Percentiles rank a stretch among this genome's conserved stretches.
phyloP scores from a whole-genome alignment of 192 early-diverging fungal genomes.

The Coemansia brasiliensis region DNA sequence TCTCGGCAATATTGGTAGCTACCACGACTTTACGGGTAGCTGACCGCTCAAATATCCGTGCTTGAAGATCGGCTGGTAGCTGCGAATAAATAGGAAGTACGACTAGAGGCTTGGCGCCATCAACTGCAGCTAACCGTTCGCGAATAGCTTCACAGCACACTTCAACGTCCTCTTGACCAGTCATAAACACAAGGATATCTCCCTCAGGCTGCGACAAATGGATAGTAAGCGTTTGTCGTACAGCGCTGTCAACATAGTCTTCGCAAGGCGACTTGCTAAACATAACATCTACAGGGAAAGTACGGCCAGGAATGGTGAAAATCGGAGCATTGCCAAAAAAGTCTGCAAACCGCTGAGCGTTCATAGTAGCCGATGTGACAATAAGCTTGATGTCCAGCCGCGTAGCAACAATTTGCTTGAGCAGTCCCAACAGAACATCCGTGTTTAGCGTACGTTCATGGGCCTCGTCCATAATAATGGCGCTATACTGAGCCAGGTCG shows the following conservation, averaged over 20 bases:
- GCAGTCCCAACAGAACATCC: slow-evolving; percentile 92
- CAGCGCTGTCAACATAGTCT: slow-evolving; percentile 93
- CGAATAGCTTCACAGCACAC: slow-evolving; percentile 69
- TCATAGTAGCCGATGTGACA: slow-evolving; percentile 94
- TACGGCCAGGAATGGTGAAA: slow-evolving; percentile 94
- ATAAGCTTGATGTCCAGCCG: slow-evolving; percentile 93
- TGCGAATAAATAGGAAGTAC: slow-evolving; percentile 94
- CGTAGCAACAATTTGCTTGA: slow-evolving; percentile 76
- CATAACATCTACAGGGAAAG: slow-evolving; percentile 91
- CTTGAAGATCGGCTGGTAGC: slow-evolving; percentile 92
- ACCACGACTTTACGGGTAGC: slow-evolving; percentile 88
- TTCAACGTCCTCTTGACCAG: slow-evolving; percentile 99
- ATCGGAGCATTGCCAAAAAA: slow-evolving; percentile 93
- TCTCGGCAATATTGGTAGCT: slow-evolving; percentile 99
- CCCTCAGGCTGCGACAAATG: slow-evolving; percentile 92
- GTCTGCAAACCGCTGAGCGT: slow-evolving; percentile 88
- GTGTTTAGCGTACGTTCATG: slow-evolving; percentile 97
- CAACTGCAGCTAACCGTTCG: slow-evolving; percentile 68
- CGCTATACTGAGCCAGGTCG: slow-evolving; percentile 81
- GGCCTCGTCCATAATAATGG: slow-evolving; percentile 95
- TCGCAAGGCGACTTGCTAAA: slow-evolving; percentile 92
- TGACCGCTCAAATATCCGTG: slow-evolving; percentile 92
- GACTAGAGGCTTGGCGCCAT: slow-evolving; percentile 66
- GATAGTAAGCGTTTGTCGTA: slow-evolving; percentile 93
- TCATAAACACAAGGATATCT: slow-evolving; percentile 93